Evolutionary conservation across 2,329 filamentous ascomycete genomes (phyloP), one percentile per base, ranked within the genome.

Genomic region (Elsinoe ampelina): DNA sequence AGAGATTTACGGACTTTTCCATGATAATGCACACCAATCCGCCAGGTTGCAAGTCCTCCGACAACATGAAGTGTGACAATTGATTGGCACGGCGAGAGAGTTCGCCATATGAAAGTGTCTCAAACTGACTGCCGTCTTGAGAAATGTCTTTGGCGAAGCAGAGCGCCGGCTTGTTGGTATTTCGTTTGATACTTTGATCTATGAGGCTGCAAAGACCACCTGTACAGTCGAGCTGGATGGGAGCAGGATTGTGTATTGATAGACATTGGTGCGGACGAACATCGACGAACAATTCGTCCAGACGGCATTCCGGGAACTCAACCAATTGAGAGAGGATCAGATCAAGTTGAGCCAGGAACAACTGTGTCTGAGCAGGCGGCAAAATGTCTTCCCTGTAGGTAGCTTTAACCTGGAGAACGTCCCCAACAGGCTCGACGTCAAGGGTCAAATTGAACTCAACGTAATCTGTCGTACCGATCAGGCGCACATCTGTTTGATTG

Each of bases 381-480:
- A 93, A 73, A 1, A 75, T 59, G 2, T 75, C 70, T 35, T 74
- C 63, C 61, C 82, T 75, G 63, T 77, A 85, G 12, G 78, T 84
- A 7, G 75, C 75, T 60, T 77, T 79, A 5, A 77, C 69, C n/a
- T 65, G 63, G 13, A 85, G 66, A n/a, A 63, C 63, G 5, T 75
- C 69, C 0, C 67, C 64, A 2, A 62, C 67, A 0, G 90, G 89
- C 67, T 90, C 85, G 11, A 93, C 74, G 65, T 95, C 90, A 5
- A 95, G 67, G 2, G 91, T 78, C 1, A 95, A 66, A 57, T 81
- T 83, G 41, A 88, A 90, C 66, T 95, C 90, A 5, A 93, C 73
- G 19, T 81, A 80, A 66, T 96, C 91, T 4, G 77, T 69, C 54
- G 86, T 82, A 22, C 79, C 76, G 0, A 80, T 67, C 56, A 89